phyloP scores from a whole-genome alignment of 169 alveolate genomes.

The Miamiensis avidus region DNA sequence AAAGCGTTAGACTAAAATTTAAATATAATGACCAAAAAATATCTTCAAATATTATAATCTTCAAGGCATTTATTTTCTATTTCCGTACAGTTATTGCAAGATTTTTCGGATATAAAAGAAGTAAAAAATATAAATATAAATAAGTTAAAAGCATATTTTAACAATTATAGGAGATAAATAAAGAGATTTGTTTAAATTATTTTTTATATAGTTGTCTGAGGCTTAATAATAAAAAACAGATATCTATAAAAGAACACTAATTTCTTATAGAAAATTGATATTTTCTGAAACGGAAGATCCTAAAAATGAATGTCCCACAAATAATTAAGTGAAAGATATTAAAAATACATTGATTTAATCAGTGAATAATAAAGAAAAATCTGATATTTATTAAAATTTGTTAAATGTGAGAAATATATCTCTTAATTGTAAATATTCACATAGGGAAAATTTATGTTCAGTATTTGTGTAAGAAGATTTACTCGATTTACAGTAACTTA shows the following conservation, averaged over 20 bases:
- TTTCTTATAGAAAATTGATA: neutral
- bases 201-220: too few species aligned
- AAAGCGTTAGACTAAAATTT: conserved; percentile 4
- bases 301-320: neutral
- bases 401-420: neutral
- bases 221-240: neutral
- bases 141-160: neutral
- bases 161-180: neutral
- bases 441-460: neutral
- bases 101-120: neutral
- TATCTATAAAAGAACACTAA: neutral
- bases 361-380: too few species aligned
- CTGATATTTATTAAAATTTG: neutral
- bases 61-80: conserved; percentile 16
- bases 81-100: neutral
- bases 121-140: neutral
- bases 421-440: neutral
- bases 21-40: conserved; percentile 3
- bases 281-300: neutral
- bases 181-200: neutral
- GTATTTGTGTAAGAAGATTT: neutral
- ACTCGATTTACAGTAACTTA: neutral
- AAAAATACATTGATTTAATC: too few species aligned
- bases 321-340: neutral
- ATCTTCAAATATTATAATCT: neutral